Conservation (phyloP, 2,329 filamentous ascomycete genomes). For the Cladophialophora yegresii region DNA sequence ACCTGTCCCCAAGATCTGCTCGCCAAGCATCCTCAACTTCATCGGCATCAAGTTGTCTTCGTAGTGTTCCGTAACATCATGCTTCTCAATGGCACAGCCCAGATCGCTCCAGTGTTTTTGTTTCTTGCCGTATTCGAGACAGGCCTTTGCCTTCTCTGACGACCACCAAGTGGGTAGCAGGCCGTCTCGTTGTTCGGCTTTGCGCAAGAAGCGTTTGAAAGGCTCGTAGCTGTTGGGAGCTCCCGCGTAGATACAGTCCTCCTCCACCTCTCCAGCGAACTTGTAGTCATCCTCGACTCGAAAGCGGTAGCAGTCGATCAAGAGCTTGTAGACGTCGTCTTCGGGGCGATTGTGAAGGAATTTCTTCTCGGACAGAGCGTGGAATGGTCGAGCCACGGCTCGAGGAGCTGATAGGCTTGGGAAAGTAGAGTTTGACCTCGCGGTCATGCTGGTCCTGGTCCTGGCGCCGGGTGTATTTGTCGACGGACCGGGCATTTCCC, state of each 20-base stretch:
- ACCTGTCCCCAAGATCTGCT: slow-evolving; percentile 34
- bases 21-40: slow-evolving; percentile 56
- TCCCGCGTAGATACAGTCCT: slow-evolving; percentile 41
- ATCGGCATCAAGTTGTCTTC: slow-evolving; percentile 50
- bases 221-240: slow-evolving; percentile 5
- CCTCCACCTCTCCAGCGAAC: slow-evolving; percentile 37
- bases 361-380: slow-evolving; percentile 44
- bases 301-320: slow-evolving; percentile 55
- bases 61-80: slow-evolving; percentile 47
- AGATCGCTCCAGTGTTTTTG: slow-evolving; percentile 21
- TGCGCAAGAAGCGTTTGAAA: slow-evolving; percentile 14
- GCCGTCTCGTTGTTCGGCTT: slow-evolving; percentile 5
- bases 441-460: not conserved
- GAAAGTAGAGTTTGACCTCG: not conserved
- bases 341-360: slow-evolving; percentile 52
- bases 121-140: slow-evolving; percentile 41
- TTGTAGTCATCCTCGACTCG: slow-evolving; percentile 46
- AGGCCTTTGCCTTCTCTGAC: slow-evolving; percentile 43
- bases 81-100: slow-evolving; percentile 18
- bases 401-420: not conserved
- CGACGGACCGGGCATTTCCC: not conserved
- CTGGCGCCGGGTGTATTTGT: not conserved
- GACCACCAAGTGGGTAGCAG: slow-evolving; percentile 51
- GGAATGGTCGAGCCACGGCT: slow-evolving; percentile 38
- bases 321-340: slow-evolving; percentile 49